Evolutionary conservation across 2,329 filamentous ascomycete genomes (phyloP), one percentile per base, ranked within the genome.

Genomic region (Emergomyces pasteurianus): DNA sequence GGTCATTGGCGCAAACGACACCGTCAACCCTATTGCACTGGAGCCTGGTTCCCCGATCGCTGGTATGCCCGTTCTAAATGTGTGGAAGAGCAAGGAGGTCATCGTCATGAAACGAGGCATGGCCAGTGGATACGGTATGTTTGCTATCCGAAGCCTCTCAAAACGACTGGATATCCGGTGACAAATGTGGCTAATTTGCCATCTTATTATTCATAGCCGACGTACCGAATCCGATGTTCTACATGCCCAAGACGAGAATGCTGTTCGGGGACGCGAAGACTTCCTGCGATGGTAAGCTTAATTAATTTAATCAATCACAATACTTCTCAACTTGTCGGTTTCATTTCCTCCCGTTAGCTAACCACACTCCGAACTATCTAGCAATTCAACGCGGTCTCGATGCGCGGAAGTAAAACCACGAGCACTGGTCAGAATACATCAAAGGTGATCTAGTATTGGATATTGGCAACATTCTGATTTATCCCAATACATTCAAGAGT

Each of bases 171-270:
- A 23, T n/a, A 54, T 10, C 42, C 21, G 9, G 18, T 34, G 34
- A 14, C 52, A 36, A 5, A 5, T 47, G n/a, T 54, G 18, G 18
- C 52, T 54, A 54, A 54, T 16, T 21, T n/a, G 26, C 21, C 12
- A 12, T 47, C 9, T 14, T 21, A 23, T 38, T 14, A 43, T 42
- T 40, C 16, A 43, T 66, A 88, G 88, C 91, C 23, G 90, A 96
- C 75, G 89, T 96, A 10, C 88, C 88, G 12, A 96, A 96, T 71
- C 90, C 91, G 0, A 92, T 96, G 89, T 94, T 95, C 74, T 94
- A 86, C 75, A 92, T 92, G 88, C 87, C 88, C 3, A 87, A 87
- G 58, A 91, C 90, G 1, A 89, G 87, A 77, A 96, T 95, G 91
- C 73, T 96, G 62, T 95, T 96, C 75, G 90, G 91, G 31, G 91